Conservation (phyloP, 768 basidiomycete genomes). For the Pulveroboletus sp. region DNA sequence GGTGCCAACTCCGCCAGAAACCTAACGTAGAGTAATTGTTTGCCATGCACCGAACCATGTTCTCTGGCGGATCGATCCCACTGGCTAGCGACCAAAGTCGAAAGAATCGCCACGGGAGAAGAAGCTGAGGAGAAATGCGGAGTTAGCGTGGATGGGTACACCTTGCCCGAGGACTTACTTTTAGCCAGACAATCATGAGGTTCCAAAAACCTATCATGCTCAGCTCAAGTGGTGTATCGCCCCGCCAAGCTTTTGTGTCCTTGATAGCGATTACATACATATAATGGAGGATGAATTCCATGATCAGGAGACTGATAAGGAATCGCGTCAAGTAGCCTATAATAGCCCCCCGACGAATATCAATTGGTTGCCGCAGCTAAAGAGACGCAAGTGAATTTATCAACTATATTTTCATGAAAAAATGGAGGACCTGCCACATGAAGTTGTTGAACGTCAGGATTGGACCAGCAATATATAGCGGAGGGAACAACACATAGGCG, state of each 20-base stretch:
- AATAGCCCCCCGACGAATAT: slow-evolving; percentile 38
- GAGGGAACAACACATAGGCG: slow-evolving; percentile 86
- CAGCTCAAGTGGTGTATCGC: slow-evolving; percentile 73
- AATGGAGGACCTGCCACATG: slow-evolving; percentile 73
- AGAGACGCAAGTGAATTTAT: not conserved
- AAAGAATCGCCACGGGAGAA: slow-evolving; percentile 96
- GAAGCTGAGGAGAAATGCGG: slow-evolving; percentile 54
- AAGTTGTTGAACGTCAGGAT: slow-evolving; percentile 97
- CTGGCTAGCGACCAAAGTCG: slow-evolving; percentile 88
- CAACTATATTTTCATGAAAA: not conserved
- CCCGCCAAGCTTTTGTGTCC: slow-evolving; percentile 77
- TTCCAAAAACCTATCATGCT: slow-evolving; percentile 98
- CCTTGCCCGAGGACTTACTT: slow-evolving; percentile 47
- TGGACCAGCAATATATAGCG: slow-evolving; percentile 93
- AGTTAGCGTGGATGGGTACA: not conserved
- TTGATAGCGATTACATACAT: slow-evolving; percentile 99
- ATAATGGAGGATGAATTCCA: slow-evolving; percentile 89
- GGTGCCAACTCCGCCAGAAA: slow-evolving; percentile 97
- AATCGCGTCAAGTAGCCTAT: slow-evolving; percentile 70
- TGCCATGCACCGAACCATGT: slow-evolving; percentile 98
- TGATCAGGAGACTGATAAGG: slow-evolving; percentile 64
- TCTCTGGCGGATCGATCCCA: slow-evolving; percentile 92
- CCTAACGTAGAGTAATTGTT: slow-evolving; percentile 93
- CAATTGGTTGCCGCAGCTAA: slow-evolving; percentile 60
- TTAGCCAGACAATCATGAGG: slow-evolving; percentile 92